phyloP scores from a whole-genome alignment of 2,329 filamentous ascomycete species.

The Fusarium foetens region DNA sequence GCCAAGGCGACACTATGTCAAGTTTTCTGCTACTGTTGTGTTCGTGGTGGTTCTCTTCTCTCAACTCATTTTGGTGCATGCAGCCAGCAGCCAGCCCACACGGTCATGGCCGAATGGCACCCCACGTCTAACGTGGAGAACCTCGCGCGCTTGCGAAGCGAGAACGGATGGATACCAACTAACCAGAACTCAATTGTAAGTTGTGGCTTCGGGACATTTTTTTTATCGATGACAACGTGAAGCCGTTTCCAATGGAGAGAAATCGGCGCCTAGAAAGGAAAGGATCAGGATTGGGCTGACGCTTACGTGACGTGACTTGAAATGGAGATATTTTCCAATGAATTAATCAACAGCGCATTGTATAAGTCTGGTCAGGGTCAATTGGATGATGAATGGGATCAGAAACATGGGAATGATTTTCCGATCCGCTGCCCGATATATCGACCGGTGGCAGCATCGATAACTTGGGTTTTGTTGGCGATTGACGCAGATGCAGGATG shows the following conservation, averaged over 20 bases:
- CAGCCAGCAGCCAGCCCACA: constrained; percentile 11
- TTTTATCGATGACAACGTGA: constrained; percentile 28
- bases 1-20: constrained; percentile 4
- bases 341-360: constrained; percentile 5
- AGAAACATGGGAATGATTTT: constrained; percentile 20
- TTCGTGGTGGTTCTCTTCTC: constrained; percentile 1
- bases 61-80: neutral
- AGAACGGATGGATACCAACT: constrained; percentile 24
- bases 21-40: constrained; percentile 8
- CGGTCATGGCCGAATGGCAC: constrained; percentile 42
- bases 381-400: neutral
- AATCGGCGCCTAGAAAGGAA: neutral
- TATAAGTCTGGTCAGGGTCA: neutral
- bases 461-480: neutral
- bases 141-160: constrained; percentile 38
- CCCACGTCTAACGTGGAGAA: constrained; percentile 40
- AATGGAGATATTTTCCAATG: neutral
- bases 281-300: constrained; percentile 32
- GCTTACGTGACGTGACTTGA: constrained; percentile 34
- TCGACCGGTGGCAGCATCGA: constrained; percentile 13
- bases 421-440: constrained; percentile 34
- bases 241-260: neutral
- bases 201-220: constrained; percentile 14
- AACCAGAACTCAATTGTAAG: constrained; percentile 30
- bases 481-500: constrained; percentile 11